Evolutionary conservation across 176 grass and related monocot genomes (phyloP).

Genomic region (Triticum dicoccoides): DNA sequence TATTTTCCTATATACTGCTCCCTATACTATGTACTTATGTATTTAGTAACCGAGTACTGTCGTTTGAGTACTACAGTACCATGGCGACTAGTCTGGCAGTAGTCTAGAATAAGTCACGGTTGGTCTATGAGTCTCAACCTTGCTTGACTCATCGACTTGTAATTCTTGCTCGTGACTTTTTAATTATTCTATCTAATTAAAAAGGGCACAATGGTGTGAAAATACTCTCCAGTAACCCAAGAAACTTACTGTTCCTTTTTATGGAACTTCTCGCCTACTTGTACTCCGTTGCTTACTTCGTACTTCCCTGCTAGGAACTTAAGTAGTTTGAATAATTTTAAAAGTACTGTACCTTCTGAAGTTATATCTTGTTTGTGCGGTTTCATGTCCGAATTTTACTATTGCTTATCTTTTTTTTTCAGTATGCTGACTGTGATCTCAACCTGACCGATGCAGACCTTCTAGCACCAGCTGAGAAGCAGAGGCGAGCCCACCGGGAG

Average conservation of each 20-base stretch:
- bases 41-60: too few species aligned
- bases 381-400: not conserved
- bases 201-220: not conserved
- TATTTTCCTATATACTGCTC: too few species aligned
- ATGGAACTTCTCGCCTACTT: not conserved
- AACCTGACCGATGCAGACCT: constrained; percentile 24
- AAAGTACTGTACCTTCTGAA: constrained; percentile 11
- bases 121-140: too few species aligned
- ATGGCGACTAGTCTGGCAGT: too few species aligned
- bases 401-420: not conserved
- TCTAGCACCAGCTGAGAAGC: constrained; percentile 32
- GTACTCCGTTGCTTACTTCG: not conserved
- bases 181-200: not conserved
- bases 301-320: not conserved
- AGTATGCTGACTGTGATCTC: not conserved
- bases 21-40: too few species aligned
- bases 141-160: too few species aligned
- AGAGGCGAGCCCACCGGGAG: constrained; percentile 48
- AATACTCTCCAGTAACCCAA: not conserved
- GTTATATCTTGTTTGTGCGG: not conserved
- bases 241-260: not conserved
- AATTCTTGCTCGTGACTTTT: not conserved
- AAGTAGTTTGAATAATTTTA: constrained; percentile 1
- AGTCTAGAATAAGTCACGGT: too few species aligned
- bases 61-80: too few species aligned